Base-by-base conservation (phyloP, 257 asterid species). In the Primulina tabacum region DNA sequence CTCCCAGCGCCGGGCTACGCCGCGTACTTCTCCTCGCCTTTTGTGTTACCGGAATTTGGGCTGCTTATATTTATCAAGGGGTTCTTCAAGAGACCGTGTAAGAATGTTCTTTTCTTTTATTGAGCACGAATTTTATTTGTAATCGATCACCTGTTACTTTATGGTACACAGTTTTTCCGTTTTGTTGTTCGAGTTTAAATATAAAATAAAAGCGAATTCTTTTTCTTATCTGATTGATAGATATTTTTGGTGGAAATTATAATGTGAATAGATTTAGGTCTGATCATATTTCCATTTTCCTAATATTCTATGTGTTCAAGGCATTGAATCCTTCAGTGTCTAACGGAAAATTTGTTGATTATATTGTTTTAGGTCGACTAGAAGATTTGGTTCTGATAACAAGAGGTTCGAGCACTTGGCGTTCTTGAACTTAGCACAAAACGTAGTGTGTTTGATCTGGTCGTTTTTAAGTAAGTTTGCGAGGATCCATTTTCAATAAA, bases 351-450 rank as follows among this genome's bases (percentile, higher is more conserved):
- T 74, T 26, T 47, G 62, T 6, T 35, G 62, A 33, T 60, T 64
- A 61, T 69, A 69, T 30, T 73, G 72, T 72, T 70, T 68, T 81
- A 92, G 98, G 78, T 92, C 98, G 61, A 92, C 98, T 14, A 90
- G 89, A 86, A 81, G 89, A 59, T 92, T 90, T 55, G 98, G 97
- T 67, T 73, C 88, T n/a, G 91, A 90, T 71, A 85, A 81, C 73
- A 76, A 90, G 95, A 88, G 98, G 82, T 92, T 92, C 79, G 97
- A 92, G 88, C 98, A 92, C 69, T 83, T 92, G 83, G 96, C 98
- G 21, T 92, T 92, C 81, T 81, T 92, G 78, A 92, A 92, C 79
- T 84, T 92, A 66, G 95, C 94, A n/a, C 98, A 92, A 59, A 92
- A 80, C 84, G 94, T 88, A n/a, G 92, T 92, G 72, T 92, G 98